Evolutionary conservation across 23 red algal genomes (phyloP).

Genomic region (Rhodosorus marinus): DNA sequence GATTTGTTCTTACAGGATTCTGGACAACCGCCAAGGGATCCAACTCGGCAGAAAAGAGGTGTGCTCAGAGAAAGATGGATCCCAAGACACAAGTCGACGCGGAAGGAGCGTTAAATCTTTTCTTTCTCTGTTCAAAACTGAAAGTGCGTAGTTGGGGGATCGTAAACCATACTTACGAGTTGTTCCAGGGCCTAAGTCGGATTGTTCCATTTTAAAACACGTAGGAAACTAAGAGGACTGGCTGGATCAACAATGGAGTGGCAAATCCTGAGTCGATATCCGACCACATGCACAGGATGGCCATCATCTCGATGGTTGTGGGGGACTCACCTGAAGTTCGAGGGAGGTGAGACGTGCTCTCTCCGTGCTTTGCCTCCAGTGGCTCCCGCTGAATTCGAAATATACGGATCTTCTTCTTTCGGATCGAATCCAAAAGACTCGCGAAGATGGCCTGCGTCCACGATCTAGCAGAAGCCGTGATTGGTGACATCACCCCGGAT

Average conservation of each 20-base stretch:
- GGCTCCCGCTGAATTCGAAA: neutral
- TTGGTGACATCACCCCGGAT: constrained; percentile 83
- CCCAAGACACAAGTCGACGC: no score
- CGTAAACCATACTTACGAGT: no score
- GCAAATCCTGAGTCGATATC: constrained; percentile 51
- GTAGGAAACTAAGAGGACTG: constrained; percentile 59
- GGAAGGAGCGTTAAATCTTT: no score
- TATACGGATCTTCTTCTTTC: neutral
- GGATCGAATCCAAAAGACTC: no score
- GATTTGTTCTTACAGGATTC: no score
- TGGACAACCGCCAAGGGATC: no score
- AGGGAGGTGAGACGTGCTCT: constrained; percentile 5
- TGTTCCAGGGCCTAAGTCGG: no score
- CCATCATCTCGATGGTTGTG: constrained; percentile 41
- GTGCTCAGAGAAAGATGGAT: no score
- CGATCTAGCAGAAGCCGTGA: constrained; percentile 74
- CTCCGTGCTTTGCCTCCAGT: neutral
- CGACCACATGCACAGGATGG: constrained; percentile 92
- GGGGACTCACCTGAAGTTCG: neutral
- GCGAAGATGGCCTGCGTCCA: constrained; percentile 80
- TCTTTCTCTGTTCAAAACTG: no score
- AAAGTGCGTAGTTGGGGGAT: no score
- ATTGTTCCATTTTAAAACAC: no score
- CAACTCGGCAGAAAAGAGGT: no score
- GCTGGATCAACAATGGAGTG: constrained; percentile 52